These are phyloP conservation scores for Nitzschia palea DNA, from an alignment of 108 stramenopile genomes.

Conservation along the genomic window DNA sequence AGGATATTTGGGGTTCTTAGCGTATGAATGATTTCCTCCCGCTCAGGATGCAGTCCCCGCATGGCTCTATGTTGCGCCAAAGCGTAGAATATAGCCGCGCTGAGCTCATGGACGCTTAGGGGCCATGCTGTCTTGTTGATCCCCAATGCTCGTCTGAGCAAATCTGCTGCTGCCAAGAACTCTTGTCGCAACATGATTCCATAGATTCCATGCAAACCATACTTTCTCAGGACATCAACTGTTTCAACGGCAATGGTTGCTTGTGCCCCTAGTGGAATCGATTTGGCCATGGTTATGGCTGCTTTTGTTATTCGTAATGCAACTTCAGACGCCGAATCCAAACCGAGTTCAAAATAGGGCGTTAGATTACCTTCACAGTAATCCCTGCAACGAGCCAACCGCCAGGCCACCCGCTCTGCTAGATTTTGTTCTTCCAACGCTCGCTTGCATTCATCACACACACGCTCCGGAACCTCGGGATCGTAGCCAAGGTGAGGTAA, in stretches of 20 bases:
- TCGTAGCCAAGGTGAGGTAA: slow-evolving; percentile 87
- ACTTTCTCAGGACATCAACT: slow-evolving; percentile 86
- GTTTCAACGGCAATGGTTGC: slow-evolving; percentile 90
- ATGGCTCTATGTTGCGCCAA: slow-evolving; percentile 90
- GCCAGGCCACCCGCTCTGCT: slow-evolving; percentile 86
- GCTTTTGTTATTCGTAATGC: slow-evolving; percentile 67
- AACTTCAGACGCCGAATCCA: slow-evolving; percentile 76
- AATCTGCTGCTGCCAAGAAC: slow-evolving; percentile 91
- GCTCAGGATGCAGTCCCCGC: slow-evolving; percentile 82
- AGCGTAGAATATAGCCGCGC: slow-evolving; percentile 96
- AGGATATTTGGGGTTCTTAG: slow-evolving; percentile 17
- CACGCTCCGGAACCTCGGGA: slow-evolving; percentile 80
- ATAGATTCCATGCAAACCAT: slow-evolving; percentile 92
- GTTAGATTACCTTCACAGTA: slow-evolving; percentile 48
- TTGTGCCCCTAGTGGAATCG: slow-evolving; percentile 86
- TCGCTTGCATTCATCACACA: slow-evolving; percentile 79
- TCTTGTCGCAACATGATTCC: slow-evolving; percentile 89
- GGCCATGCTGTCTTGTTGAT: slow-evolving; percentile 91
- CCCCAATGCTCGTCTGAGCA: slow-evolving; percentile 76
- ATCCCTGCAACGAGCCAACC: slow-evolving; percentile 80
- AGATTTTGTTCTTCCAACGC: slow-evolving; percentile 71
- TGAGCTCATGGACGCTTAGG: slow-evolving; percentile 87
- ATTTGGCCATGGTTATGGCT: slow-evolving; percentile 70
- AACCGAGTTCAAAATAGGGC: slow-evolving; percentile 84
- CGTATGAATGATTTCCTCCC: slow-evolving; percentile 80